Percentiles rank a stretch among this genome's conserved stretches.
phyloP scores from a whole-genome alignment of 1,139 yeast species.

The Pichia sp. region DNA sequence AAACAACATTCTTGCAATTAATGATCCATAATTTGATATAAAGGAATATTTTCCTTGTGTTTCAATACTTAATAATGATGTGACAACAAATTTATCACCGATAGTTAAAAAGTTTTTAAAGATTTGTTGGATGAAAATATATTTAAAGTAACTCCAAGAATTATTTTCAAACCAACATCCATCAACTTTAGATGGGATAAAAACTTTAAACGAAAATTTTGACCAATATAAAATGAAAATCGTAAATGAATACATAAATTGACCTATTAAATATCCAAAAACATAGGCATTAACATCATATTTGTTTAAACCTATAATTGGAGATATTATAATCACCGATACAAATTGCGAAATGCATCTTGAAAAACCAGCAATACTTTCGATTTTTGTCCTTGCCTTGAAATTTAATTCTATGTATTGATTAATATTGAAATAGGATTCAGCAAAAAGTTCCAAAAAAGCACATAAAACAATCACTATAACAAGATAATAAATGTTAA shows the following conservation, averaged over 20 bases:
- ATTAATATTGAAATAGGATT: constrained; percentile 69
- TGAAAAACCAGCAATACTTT: constrained; percentile 47
- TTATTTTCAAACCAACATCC: constrained; percentile 6
- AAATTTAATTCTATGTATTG: constrained; percentile 61
- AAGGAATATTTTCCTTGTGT: constrained; percentile 89
- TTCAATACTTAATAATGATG: constrained; percentile 60
- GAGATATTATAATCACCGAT: constrained; percentile 10
- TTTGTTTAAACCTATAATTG: constrained; percentile 1
- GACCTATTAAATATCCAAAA: constrained; percentile 71
- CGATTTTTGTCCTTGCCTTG: constrained; percentile 61
- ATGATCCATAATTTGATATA: constrained; percentile 83
- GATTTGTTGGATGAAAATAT: constrained; percentile 69
- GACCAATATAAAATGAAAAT: constrained; percentile 35
- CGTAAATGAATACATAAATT: constrained; percentile 55
- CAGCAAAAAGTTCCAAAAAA: constrained; percentile 60
- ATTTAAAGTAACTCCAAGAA: constrained; percentile 41
- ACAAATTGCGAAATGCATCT: constrained; percentile 60
- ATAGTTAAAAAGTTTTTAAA: constrained; percentile 86
- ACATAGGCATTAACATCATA: constrained; percentile 26
- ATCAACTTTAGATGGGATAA: background rate
- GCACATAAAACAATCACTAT: background rate
- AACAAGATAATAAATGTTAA: background rate
- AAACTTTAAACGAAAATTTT: constrained; percentile 5
- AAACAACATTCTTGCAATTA: constrained; percentile 75
- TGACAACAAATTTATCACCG: constrained; percentile 79